Percentiles rank a stretch among this genome's conserved stretches.
phyloP scores from a whole-genome alignment of 2,329 filamentous ascomycete species.

The Clonostachys rhizophaga region DNA sequence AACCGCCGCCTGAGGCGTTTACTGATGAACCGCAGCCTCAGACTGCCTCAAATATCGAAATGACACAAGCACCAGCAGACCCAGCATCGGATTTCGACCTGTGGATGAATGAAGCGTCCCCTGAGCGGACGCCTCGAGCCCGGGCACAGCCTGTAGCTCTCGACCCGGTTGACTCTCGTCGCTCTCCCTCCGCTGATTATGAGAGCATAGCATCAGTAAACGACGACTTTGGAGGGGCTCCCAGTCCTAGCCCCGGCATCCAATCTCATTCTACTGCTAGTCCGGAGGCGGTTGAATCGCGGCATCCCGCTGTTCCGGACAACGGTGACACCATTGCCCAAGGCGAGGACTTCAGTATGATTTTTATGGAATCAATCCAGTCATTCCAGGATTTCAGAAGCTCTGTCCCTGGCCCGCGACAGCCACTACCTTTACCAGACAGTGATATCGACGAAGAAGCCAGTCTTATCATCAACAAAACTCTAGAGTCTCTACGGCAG shows the following conservation, averaged over 20 bases:
- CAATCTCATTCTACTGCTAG: too few relatives aligned
- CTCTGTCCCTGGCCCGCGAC: conserved; percentile 13
- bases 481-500: conserved; percentile 43
- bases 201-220: conserved; percentile 1
- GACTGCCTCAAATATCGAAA: too few relatives aligned
- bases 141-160: conserved; percentile 4
- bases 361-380: conserved; percentile 49
- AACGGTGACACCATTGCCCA: conserved; percentile 37
- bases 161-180: conserved; percentile 4
- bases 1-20: not conserved
- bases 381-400: conserved; percentile 35
- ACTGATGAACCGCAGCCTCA: too few relatives aligned
- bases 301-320: too few relatives aligned
- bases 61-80: conserved; percentile 1
- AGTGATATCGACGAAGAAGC: conserved; percentile 51
- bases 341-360: conserved; percentile 57
- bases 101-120: conserved; percentile 36
- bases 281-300: too few relatives aligned
- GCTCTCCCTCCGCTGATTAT: not conserved
- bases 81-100: conserved; percentile 31
- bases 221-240: too few relatives aligned
- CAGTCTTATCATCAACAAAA: conserved; percentile 50
- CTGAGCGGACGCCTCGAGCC: conserved; percentile 28
- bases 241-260: too few relatives aligned
- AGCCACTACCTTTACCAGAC: conserved; percentile 5